Base-by-base conservation (phyloP, 768 basidiomycete species). In the Podaxis pistillaris region DNA sequence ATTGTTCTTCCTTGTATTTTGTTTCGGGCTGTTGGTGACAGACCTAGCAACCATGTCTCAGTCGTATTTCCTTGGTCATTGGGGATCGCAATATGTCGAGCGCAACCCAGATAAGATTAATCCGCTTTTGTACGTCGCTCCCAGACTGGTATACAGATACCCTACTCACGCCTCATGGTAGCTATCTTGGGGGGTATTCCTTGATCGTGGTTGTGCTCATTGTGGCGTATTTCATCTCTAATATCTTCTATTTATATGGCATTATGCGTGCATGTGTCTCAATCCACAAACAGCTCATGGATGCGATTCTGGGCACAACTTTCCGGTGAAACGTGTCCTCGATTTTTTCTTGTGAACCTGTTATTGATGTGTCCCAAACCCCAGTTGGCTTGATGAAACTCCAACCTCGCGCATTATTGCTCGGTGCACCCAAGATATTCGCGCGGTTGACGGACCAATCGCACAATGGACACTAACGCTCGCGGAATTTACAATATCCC, bases 341-440 rank as follows among this genome's bases (percentile, higher is more conserved):
- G 24, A 33, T 24, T 22, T 17, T 28, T 63, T 22, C 30, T 24
- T 46, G 17, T 49, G 47, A 17, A 1, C 7, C 47, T 8, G n/a
- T 22, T 5, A 24, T 6, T 15, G 3, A 28, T 24, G n/a, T 17
- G 24, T 30, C 28, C 17, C 28, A 11, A 17, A 50, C n/a, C 7
- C 17, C 28, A 83, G 87, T 70, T 88, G 76, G 76, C 76, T 82
- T 37, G 78, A 79, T 65, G 73, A 76, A 38, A 83, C 81, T 1
- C 79, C 81, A 12, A 71, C 73, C 1, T 75, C 78, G 28, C 83
- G 89, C 3, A 82, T 91, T 56, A 83, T 89, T 41, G 75, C 86
- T 26, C 79, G 88, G 56, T 85, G 84, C 69, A 90, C 88, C 1
- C 83, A 87, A 58, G 89, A 90, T 68, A 87, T 89, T 79, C 75